A percentile compares a stretch with the other conserved stretches of the same genome.
phyloP scores from a whole-genome alignment of 179 eudicot genomes.

The Carnegiea gigantea region DNA sequence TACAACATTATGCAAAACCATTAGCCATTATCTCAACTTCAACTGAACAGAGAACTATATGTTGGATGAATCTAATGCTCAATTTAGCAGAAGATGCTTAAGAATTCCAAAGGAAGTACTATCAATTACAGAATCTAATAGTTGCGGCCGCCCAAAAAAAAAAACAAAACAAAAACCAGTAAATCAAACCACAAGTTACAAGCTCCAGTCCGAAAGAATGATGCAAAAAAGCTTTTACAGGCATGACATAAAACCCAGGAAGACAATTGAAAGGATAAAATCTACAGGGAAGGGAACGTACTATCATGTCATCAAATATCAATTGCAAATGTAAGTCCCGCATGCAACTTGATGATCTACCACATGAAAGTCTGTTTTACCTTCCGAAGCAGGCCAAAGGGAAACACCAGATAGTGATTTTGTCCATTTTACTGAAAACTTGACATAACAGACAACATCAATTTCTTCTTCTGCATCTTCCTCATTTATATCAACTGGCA shows the following conservation, averaged over 20 bases:
- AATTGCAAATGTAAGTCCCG: constrained; percentile 76
- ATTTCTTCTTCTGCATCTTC: constrained; percentile 74
- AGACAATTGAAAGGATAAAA: constrained; percentile 16
- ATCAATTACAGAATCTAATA: constrained; percentile 23
- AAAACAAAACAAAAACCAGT: neutral
- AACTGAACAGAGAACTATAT: neutral
- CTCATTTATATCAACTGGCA: constrained; percentile 75
- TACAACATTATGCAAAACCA: neutral
- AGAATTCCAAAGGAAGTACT: constrained; percentile 8
- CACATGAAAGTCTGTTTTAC: constrained; percentile 71
- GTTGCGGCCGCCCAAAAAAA: constrained; percentile 16
- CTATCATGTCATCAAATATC: constrained; percentile 28
- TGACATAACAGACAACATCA: constrained; percentile 73
- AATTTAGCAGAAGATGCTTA: constrained; percentile 9
- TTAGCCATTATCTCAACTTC: neutral
- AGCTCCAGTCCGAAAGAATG: constrained; percentile 9
- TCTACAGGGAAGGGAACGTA: constrained; percentile 24
- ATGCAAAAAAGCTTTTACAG: constrained; percentile 11
- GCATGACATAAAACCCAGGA: constrained; percentile 16
- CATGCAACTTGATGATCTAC: constrained; percentile 72
- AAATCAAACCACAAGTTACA: constrained; percentile 15
- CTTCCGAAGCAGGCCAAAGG: constrained; percentile 80
- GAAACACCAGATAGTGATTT: constrained; percentile 76
- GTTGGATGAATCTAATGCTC: constrained; percentile 9
- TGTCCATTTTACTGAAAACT: constrained; percentile 63